These are phyloP conservation scores for Gastrolobium villosum DNA, from an alignment of 306 rosid species.

Conservation along the genomic window DNA sequence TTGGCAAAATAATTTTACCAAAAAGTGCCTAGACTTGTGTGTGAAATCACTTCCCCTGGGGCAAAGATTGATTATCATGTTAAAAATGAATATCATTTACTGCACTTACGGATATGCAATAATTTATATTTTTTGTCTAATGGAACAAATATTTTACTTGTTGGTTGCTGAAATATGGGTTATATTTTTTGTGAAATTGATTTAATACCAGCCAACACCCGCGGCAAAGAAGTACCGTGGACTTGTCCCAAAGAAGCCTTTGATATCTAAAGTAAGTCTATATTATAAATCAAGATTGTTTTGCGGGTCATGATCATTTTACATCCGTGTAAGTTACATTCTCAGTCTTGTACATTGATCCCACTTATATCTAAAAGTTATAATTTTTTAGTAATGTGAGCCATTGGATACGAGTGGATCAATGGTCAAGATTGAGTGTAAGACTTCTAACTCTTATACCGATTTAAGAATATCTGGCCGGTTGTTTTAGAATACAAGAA, in stretches of 20 bases:
- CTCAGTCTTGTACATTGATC: no score
- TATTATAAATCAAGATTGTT: not conserved
- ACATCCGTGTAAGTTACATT: no score
- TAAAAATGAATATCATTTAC: not conserved
- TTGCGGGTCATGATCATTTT: no score
- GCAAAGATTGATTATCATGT: not conserved
- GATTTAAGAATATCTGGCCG: no score
- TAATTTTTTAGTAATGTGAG: no score
- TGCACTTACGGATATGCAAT: not conserved
- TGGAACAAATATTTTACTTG: not conserved
- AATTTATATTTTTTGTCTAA: not conserved
- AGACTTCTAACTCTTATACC: no score
- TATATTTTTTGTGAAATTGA: not conserved
- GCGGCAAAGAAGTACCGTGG: constrained; percentile 70
- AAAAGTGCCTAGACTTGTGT: no score
- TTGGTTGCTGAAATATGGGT: not conserved
- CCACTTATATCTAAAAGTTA: no score
- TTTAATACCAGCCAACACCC: constrained; percentile 44
- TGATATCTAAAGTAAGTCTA: constrained; percentile 70
- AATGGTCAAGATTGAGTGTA: no score
- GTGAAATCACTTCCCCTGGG: not conserved
- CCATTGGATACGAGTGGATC: no score
- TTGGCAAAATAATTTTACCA: no score
- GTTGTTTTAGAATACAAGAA: not conserved
- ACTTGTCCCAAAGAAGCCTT: constrained; percentile 76